These are phyloP conservation scores for Nannochloropsis oceanica DNA, from an alignment of 108 stramenopile genomes.

Conservation along the genomic window DNA sequence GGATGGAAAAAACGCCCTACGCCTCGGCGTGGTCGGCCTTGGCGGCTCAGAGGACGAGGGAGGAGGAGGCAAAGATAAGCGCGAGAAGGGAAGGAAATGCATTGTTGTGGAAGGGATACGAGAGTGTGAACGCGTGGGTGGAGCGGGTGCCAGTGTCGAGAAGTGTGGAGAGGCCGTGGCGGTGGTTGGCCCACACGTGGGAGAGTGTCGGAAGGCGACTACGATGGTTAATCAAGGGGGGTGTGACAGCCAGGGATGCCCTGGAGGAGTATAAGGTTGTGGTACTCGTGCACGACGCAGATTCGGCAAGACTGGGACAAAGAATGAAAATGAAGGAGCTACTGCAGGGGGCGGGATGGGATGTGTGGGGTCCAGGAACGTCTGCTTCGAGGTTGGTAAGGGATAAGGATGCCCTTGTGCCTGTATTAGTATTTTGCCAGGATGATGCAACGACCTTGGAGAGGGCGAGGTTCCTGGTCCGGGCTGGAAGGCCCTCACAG, in stretches of 20 bases:
- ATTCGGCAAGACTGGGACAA: background rate
- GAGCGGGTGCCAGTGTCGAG: background rate
- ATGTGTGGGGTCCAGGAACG: background rate
- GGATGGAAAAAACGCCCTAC: background rate
- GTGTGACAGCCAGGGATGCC: background rate
- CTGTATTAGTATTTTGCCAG: background rate
- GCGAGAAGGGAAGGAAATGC: background rate
- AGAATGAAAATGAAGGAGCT: background rate
- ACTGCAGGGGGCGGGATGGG: background rate
- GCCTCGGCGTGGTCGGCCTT: background rate
- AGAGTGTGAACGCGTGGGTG: background rate
- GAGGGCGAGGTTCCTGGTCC: background rate
- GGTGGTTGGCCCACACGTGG: background rate
- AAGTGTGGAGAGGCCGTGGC: background rate
- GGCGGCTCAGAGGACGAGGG: background rate
- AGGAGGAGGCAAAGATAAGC: background rate
- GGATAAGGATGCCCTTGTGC: background rate
- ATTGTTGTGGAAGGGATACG: background rate
- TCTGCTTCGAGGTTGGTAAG: background rate
- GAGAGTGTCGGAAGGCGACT: background rate
- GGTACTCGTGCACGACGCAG: background rate
- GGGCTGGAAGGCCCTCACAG: background rate
- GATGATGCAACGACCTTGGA: background rate
- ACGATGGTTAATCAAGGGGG: background rate
- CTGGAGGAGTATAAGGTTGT: background rate